Base-by-base conservation (phyloP, 2,329 filamentous ascomycete species). In the Penicillium sp. region DNA sequence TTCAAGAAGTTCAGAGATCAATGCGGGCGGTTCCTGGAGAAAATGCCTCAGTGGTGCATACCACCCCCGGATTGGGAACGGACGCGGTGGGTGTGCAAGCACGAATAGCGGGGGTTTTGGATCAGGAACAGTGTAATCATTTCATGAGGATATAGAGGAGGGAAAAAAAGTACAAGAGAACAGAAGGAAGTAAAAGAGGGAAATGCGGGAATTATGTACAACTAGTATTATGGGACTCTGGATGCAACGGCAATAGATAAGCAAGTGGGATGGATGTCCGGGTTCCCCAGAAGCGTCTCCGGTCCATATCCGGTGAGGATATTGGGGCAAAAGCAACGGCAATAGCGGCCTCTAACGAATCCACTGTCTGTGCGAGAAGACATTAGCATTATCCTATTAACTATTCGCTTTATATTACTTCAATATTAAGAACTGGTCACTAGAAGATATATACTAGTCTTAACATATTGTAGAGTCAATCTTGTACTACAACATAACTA, bases 81-180 rank as follows among this genome's bases (percentile, higher is more conserved):
- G 60, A 64, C 58, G 62, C 57, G 54, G 33, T 28, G 43, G 53
- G 52, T 60, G 64, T 65, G 64, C 63, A 62, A 64, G 64, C 64
- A 68, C 64, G 58, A 52, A 58, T 47, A 55, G 59, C 51, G 56
- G 57, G 53, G 52, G 40, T 51, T 24, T 46, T 45, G 51, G 39
- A 48, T 37, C 15, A 52, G 26, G 37, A 50, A 61, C 51, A 43
- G 46, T 51, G 37, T 57, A 51, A 62, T 57, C 65, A 68, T 68
- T 54, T 55, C 64, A 58, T 53, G 42, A 37, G 39, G 34, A 43
- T 24, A 41, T 42, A 43, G 22, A 5, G 51, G 9, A 35, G 22
- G 21, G 37, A 22, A 29, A 28, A 38, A 22, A 31, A 34, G 6
- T 38, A 48, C 21, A 44, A 46, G 33, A 51, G 22, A 24, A 4